Evolutionary conservation across 139 green algal species (phyloP).

Genomic region (Limnomonas spitsbergensis): DNA sequence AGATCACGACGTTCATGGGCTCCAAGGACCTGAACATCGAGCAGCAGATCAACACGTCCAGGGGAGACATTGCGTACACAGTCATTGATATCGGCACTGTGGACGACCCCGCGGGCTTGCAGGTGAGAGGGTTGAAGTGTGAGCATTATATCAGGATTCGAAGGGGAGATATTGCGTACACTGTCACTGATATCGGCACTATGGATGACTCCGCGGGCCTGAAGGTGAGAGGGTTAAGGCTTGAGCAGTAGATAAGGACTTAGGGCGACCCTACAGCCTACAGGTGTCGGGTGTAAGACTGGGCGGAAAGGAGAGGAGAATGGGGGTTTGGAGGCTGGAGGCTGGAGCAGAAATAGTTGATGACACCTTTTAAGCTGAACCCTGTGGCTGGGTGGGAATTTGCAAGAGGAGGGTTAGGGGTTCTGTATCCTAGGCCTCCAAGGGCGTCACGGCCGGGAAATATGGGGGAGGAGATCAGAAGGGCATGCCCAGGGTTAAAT

Average conservation of each 20-base stretch:
- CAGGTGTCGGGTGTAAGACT: too few relatives aligned
- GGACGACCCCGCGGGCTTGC: conserved; percentile 35
- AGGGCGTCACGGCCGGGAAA: too few relatives aligned
- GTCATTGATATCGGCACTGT: conserved; percentile 46
- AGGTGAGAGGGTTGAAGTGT: conserved; percentile 53
- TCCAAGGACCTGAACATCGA: conserved; percentile 47
- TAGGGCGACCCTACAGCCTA: conserved; percentile 49
- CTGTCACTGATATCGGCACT: conserved; percentile 46
- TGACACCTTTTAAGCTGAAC: too few relatives aligned
- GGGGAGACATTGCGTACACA: conserved; percentile 53
- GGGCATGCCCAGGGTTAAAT: too few relatives aligned
- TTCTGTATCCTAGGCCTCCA: too few relatives aligned
- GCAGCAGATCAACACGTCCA: conserved; percentile 56
- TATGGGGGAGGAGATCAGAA: too few relatives aligned
- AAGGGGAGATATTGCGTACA: conserved; percentile 51
- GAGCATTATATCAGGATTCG: conserved; percentile 55
- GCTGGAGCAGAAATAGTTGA: too few relatives aligned
- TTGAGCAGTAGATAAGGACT: conserved; percentile 56
- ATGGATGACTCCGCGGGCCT: conserved; percentile 35
- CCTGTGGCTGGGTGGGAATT: too few relatives aligned
- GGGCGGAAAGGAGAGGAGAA: too few relatives aligned
- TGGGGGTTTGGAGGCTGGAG: too few relatives aligned
- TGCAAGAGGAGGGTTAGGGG: too few relatives aligned
- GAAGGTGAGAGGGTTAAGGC: conserved; percentile 49
- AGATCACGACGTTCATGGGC: conserved; percentile 54